These are phyloP conservation scores for Eucalyptus victrix DNA, from an alignment of 345 rosid genomes.

Conservation along the genomic window DNA sequence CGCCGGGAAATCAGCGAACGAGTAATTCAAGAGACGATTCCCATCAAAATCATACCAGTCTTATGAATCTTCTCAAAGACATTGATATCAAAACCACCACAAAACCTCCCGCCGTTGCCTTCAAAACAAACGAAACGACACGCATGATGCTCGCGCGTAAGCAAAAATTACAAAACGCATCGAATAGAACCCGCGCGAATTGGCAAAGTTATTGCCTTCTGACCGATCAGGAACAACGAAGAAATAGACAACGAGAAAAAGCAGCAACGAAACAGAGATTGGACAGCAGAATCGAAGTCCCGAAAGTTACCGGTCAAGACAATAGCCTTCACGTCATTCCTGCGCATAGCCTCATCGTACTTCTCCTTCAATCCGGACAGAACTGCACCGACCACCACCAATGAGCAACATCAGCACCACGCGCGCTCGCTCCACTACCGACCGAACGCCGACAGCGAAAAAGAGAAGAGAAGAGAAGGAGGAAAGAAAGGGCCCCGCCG, in stretches of 20 bases:
- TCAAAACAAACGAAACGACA: slow-evolving; percentile 1
- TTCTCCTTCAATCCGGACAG: slow-evolving; percentile 63
- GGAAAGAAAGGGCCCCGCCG: not conserved
- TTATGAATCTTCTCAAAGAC: slow-evolving; percentile 70
- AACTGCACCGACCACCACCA: slow-evolving; percentile 21
- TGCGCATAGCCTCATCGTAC: slow-evolving; percentile 48
- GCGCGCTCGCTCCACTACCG: not conserved
- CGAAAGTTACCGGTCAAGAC: slow-evolving; percentile 54
- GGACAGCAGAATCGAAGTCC: not conserved
- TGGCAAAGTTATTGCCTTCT: not conserved
- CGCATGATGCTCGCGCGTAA: not conserved
- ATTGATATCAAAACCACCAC: slow-evolving; percentile 85
- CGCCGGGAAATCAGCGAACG: not conserved
- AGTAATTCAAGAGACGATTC: not conserved
- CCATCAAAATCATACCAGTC: slow-evolving; percentile 36
- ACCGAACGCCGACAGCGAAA: not conserved
- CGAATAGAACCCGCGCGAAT: not conserved
- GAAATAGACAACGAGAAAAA: not conserved
- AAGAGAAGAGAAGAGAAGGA: not conserved
- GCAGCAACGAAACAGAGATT: not conserved
- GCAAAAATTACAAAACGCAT: not conserved
- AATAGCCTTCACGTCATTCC: slow-evolving; percentile 74
- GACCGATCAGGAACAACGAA: too few species aligned
- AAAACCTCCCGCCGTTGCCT: slow-evolving; percentile 83
- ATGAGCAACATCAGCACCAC: not conserved